Evolutionary conservation across 2,329 filamentous ascomycete genomes (phyloP).

Genomic region (Lachnellula cervina): DNA sequence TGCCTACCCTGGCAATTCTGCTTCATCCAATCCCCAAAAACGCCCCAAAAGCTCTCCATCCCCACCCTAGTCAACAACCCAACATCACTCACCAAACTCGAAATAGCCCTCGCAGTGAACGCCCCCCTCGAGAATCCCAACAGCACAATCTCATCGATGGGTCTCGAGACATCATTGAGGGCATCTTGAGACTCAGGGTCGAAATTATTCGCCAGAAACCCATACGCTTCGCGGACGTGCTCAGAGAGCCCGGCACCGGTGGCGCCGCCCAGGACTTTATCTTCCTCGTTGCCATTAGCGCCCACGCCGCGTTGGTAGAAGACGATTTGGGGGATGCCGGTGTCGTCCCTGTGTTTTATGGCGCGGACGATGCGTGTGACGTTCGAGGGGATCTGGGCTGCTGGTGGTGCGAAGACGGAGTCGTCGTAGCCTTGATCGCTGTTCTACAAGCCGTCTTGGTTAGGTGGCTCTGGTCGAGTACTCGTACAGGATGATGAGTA

Average conservation of each 20-base stretch:
- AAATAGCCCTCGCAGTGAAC: slow-evolving; percentile 36
- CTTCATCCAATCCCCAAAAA: slow-evolving; percentile 36
- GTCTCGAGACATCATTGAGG: slow-evolving; percentile 12
- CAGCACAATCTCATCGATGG: slow-evolving; percentile 34
- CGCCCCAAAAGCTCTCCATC: slow-evolving; percentile 38
- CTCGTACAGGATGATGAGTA: neutral
- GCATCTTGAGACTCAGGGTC: slow-evolving; percentile 21
- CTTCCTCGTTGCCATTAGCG: slow-evolving; percentile 44
- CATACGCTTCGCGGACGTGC: slow-evolving; percentile 44
- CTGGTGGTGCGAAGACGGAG: slow-evolving; percentile 5
- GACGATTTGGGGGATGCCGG: slow-evolving; percentile 51
- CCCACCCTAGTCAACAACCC: slow-evolving; percentile 40
- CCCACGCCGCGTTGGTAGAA: slow-evolving; percentile 57
- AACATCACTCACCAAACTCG: slow-evolving; percentile 32
- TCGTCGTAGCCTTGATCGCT: slow-evolving; percentile 16
- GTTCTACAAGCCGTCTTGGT: slow-evolving; percentile 5
- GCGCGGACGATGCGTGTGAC: slow-evolving; percentile 55
- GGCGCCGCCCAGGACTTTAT: slow-evolving; percentile 46
- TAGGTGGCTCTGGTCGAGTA: neutral
- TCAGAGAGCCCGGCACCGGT: slow-evolving; percentile 51
- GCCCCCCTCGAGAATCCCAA: slow-evolving; percentile 38
- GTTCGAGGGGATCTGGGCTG: slow-evolving; percentile 44
- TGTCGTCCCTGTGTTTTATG: slow-evolving; percentile 45
- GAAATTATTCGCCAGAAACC: slow-evolving; percentile 43
- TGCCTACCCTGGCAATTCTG: slow-evolving; percentile 18